A percentile compares a stretch with the other conserved stretches of the same genome.
phyloP scores from a whole-genome alignment of 2,329 filamentous ascomycete species.

The Apiospora marii region DNA sequence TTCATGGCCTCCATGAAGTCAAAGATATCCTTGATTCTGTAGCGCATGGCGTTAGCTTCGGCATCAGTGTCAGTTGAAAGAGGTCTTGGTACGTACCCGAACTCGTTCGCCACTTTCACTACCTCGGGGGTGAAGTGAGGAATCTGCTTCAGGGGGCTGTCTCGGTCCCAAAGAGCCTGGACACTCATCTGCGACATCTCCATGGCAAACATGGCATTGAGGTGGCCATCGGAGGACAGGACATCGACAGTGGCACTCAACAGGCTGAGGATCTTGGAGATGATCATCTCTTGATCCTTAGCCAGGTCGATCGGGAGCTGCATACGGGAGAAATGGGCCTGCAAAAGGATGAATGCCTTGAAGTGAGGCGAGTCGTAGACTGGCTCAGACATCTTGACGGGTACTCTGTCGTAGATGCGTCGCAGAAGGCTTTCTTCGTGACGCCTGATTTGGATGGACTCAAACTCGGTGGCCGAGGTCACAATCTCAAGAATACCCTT shows the following conservation, averaged over 20 bases:
- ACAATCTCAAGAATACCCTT: constrained; percentile 98
- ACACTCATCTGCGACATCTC: constrained; percentile 99
- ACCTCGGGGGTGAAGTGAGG: constrained; percentile 89
- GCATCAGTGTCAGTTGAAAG: neutral
- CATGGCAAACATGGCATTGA: constrained; percentile 99
- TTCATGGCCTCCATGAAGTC: constrained; percentile 99
- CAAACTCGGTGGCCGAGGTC: constrained; percentile 95
- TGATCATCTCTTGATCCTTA: constrained; percentile 91
- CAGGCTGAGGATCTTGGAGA: constrained; percentile 85
- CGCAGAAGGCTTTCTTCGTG: constrained; percentile 89
- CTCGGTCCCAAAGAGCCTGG: constrained; percentile 98
- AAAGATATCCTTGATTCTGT: constrained; percentile 88
- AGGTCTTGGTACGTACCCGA: constrained; percentile 63
- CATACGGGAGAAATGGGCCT: constrained; percentile 98
- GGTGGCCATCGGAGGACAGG: constrained; percentile 90
- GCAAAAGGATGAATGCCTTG: constrained; percentile 96
- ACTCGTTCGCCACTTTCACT: constrained; percentile 82
- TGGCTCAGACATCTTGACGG: constrained; percentile 91
- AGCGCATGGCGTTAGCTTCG: constrained; percentile 13
- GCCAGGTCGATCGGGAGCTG: constrained; percentile 93
- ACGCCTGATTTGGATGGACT: constrained; percentile 90
- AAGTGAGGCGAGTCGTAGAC: constrained; percentile 95
- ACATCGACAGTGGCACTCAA: constrained; percentile 94
- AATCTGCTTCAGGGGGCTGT: constrained; percentile 96
- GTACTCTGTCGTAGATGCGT: constrained; percentile 92